Percentiles rank a stretch among this genome's conserved stretches.
Conservation (phyloP, 1,284 basidiomycete genomes). For the Tremellales sp. region DNA sequence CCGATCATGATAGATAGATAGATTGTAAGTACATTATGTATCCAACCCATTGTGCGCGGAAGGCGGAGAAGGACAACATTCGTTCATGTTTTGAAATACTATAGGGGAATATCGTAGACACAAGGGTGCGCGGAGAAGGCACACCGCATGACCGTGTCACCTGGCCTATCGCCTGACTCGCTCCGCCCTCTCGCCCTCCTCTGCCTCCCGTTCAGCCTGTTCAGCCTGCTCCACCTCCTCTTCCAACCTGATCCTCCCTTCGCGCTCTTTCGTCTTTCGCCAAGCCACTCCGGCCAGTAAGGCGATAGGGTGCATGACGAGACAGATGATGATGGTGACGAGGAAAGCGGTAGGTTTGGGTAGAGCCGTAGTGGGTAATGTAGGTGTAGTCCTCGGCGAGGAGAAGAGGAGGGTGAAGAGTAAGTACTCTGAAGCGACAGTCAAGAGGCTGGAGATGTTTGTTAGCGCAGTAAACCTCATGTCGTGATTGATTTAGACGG, state of each 20-base stretch:
- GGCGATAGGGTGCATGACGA: conserved; percentile 45
- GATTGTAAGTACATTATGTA: no score
- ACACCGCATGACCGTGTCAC: neutral
- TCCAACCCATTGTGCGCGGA: no score
- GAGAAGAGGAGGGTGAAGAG: conserved; percentile 44
- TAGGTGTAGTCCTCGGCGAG: conserved; percentile 32
- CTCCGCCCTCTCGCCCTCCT: conserved; percentile 4
- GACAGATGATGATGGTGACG: conserved; percentile 39
- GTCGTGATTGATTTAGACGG: neutral
- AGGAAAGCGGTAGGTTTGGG: conserved; percentile 41
- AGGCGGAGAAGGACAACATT: no score
- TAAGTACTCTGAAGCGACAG: conserved; percentile 39
- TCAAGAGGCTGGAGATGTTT: conserved; percentile 28
- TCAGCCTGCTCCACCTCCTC: conserved; percentile 46
- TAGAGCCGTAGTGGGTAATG: conserved; percentile 29
- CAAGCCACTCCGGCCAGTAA: conserved; percentile 37
- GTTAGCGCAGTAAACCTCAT: neutral
- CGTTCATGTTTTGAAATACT: neutral
- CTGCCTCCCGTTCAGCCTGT: conserved; percentile 21
- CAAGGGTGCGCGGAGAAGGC: no score
- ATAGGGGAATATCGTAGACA: no score
- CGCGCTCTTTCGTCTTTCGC: conserved; percentile 34
- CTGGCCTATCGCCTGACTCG: neutral
- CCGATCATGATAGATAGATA: neutral
- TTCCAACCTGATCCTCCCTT: conserved; percentile 47